Conservation (phyloP, 2,329 filamentous ascomycete species). For the Falciphora oryzae region DNA sequence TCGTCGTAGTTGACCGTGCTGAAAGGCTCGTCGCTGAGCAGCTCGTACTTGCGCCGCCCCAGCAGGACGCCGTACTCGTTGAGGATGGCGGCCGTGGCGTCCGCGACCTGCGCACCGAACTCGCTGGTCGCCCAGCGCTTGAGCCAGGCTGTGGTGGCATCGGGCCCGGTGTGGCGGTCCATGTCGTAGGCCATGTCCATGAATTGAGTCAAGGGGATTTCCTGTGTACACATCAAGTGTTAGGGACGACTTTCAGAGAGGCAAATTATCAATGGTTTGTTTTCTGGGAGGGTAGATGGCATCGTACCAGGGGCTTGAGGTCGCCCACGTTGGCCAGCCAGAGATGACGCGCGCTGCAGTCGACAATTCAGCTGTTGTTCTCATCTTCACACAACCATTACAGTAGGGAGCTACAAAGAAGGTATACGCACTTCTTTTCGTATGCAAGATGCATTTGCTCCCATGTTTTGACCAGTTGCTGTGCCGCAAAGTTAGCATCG, state of each 20-base stretch:
- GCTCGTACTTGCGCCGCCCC: slow-evolving; percentile 30
- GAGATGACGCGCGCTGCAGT: slow-evolving; percentile 34
- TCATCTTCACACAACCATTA: not conserved
- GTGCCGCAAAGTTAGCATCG: not conserved
- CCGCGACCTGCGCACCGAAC: slow-evolving; percentile 37
- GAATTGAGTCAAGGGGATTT: slow-evolving; percentile 47
- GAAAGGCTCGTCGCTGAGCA: slow-evolving; percentile 32
- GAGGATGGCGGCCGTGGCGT: slow-evolving; percentile 41
- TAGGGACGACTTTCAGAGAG: not conserved
- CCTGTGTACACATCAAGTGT: slow-evolving; percentile 18
- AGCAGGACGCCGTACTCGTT: slow-evolving; percentile 35
- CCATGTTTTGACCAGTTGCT: slow-evolving; percentile 56
- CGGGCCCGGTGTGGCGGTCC: slow-evolving; percentile 20
- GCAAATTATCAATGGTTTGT: not conserved
- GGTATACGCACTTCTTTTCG: slow-evolving; percentile 24
- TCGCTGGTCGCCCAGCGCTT: slow-evolving; percentile 40
- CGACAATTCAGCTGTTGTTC: not conserved
- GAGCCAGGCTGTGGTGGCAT: slow-evolving; percentile 40
- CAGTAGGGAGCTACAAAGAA: not conserved
- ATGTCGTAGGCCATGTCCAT: slow-evolving; percentile 51
- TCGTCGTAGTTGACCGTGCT: slow-evolving; percentile 53
- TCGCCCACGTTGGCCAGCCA: slow-evolving; percentile 63
- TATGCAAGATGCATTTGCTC: slow-evolving; percentile 60
- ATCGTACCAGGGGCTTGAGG: slow-evolving; percentile 42
- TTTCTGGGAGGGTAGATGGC: not conserved